These are phyloP conservation scores for Helenozyma rhizophorensis DNA, from an alignment of 805 yeast genomes.

Conservation along the genomic window DNA sequence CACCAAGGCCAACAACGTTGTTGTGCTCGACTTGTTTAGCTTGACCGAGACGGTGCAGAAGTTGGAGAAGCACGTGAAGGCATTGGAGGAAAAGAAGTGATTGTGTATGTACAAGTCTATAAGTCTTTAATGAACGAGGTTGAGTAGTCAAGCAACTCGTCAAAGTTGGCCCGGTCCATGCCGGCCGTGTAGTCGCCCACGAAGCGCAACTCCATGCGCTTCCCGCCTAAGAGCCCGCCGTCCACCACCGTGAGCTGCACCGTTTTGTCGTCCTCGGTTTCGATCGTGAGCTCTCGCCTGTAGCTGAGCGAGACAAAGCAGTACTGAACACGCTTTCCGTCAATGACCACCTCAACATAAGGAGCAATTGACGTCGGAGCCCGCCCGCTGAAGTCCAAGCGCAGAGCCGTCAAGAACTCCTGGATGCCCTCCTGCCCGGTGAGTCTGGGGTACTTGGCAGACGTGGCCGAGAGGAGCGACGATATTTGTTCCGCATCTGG, in stretches of 20 bases:
- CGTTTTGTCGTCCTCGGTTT: conserved; percentile 26
- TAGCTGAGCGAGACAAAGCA: conserved; percentile 40
- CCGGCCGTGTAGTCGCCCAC: conserved; percentile 12
- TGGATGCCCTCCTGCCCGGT: conserved; percentile 39
- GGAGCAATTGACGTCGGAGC: conserved; percentile 34
- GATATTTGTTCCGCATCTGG: conserved; percentile 1
- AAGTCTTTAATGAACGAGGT: conserved; percentile 14
- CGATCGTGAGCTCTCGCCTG: conserved; percentile 42
- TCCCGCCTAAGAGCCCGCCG: conserved; percentile 58
- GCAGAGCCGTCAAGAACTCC: conserved; percentile 33
- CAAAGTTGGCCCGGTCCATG: conserved; percentile 19
- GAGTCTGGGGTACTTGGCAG: conserved; percentile 26
- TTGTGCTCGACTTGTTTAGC: conserved; percentile 68
- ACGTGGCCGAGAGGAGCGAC: conserved; percentile 16
- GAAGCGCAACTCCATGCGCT: conserved; percentile 35
- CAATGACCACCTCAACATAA: conserved; percentile 32
- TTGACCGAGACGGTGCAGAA: conserved; percentile 64
- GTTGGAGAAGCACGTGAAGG: conserved; percentile 65
- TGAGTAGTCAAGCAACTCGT: conserved; percentile 21
- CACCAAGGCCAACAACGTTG: conserved; percentile 64
- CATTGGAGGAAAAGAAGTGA: conserved; percentile 44
- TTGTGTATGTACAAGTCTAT: conserved; percentile 3
- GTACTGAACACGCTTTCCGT: conserved; percentile 39
- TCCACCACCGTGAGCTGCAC: conserved; percentile 46
- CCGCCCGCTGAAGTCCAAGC: conserved; percentile 39